phyloP scores from a whole-genome alignment of 2,329 filamentous ascomycete species.

The Calycina marina region DNA sequence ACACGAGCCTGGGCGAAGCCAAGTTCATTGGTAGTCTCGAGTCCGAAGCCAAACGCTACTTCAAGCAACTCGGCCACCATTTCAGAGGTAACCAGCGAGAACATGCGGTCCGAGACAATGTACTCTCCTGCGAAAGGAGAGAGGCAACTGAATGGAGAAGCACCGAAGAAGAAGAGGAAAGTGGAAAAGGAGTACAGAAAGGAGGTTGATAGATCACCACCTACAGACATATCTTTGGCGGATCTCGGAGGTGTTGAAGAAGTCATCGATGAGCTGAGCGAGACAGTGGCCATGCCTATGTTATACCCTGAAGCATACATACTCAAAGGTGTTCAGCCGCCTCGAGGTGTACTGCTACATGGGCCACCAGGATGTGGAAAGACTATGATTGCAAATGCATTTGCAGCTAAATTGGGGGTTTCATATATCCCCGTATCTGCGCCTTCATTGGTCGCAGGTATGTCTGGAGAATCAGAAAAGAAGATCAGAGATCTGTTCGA shows the following conservation, averaged over 20 bases:
- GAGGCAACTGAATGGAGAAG: slow-evolving; percentile 49
- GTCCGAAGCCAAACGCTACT: slow-evolving; percentile 12
- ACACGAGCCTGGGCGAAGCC: slow-evolving; percentile 40
- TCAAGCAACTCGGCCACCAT: slow-evolving; percentile 7
- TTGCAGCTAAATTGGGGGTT: slow-evolving; percentile 60
- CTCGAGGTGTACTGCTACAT: slow-evolving; percentile 63
- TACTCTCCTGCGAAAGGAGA: slow-evolving; percentile 26
- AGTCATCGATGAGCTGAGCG: slow-evolving; percentile 53
- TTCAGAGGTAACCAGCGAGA: slow-evolving; percentile 13
- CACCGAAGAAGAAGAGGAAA: slow-evolving; percentile 51
- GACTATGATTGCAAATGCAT: slow-evolving; percentile 68
- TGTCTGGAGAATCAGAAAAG: slow-evolving; percentile 82
- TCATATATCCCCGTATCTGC: slow-evolving; percentile 74
- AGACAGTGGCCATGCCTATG: slow-evolving; percentile 61
- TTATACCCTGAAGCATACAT: slow-evolving; percentile 51
- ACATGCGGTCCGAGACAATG: slow-evolving; percentile 11
- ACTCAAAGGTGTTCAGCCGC: slow-evolving; percentile 50
- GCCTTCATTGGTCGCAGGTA: slow-evolving; percentile 68
- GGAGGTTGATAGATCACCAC: slow-evolving; percentile 46
- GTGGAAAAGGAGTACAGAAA: slow-evolving; percentile 30
- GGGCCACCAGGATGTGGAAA: slow-evolving; percentile 79
- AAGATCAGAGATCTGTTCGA: slow-evolving; percentile 77
- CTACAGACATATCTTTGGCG: slow-evolving; percentile 49
- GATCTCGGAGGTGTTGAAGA: slow-evolving; percentile 67
- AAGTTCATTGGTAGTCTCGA: slow-evolving; percentile 14